Base-by-base conservation (phyloP, 345 rosid genomes). In the Heritiera fomes region DNA sequence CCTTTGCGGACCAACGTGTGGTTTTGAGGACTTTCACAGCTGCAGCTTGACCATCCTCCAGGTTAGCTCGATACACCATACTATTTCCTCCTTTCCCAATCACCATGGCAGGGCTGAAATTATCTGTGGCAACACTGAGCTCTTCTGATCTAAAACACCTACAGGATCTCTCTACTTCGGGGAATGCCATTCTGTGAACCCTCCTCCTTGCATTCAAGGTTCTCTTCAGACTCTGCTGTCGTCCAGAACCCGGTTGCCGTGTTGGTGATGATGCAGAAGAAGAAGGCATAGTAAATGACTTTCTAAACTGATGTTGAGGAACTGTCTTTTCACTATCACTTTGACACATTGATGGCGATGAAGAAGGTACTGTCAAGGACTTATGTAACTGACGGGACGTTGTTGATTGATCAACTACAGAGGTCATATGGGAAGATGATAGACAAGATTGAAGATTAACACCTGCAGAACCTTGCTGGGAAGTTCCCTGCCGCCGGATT, bases 11-110 rank as follows among this genome's bases (percentile, higher is more conserved):
- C 64, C 46, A 73, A 14, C 28, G 28, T 62, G 80, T 56, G 13
- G 28, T 53, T 78, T 87, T 76, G 34, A 85, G 80, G 70, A 87
- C 80, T 76, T 87, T 87, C 18, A 87, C 85, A 2, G 87, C 85
- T 40, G 73, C 89, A 75, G 79, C 77, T 32, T 32, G 77, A 52
- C 84, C 85, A n/a, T 78, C 78, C 68, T 34, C 49, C 5, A 76
- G 85, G n/a, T 41, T 75, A 66, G 83, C 84, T 10, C 69, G 74
- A 78, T 81, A 87, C 52, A 85, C 77, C 64, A 56, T 64, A 60
- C 82, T 78, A 55, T 83, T 46, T 43, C 86, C 84, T 46, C 86
- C 86, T 74, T 77, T 76, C 68, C 82, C 86, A 67, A 85, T 85
- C 76, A 83, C 65, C 87, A 79, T 56, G 41, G 65, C 38, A 15